Evolutionary conservation across 2,329 filamentous ascomycete genomes (phyloP).

Genomic region (Orbilia ellipsospora): DNA sequence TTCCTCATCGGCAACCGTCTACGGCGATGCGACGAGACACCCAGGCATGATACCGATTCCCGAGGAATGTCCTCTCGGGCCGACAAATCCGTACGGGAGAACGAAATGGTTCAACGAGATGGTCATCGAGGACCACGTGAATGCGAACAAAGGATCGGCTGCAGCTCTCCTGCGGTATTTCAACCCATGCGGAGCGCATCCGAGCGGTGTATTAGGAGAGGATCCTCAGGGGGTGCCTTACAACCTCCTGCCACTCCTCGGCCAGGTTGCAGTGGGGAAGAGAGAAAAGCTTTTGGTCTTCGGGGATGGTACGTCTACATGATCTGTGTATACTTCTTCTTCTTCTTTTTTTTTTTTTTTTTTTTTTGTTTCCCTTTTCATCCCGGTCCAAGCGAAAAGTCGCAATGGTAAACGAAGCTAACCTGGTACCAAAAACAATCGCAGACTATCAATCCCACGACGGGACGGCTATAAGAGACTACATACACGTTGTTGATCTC

Average conservation of each 20-base stretch:
- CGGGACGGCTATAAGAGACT: constrained; percentile 94
- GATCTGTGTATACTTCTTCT: too few species aligned
- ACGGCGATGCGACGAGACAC: constrained; percentile 95
- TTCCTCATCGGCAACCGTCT: constrained; percentile 96
- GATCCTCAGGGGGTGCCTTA: constrained; percentile 95
- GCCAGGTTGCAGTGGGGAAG: constrained; percentile 95
- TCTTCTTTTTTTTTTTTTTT: too few species aligned
- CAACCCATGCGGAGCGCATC: constrained; percentile 95
- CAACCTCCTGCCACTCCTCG: constrained; percentile 92
- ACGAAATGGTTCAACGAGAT: constrained; percentile 91
- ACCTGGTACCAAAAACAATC: neutral
- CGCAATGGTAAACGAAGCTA: constrained; percentile 13
- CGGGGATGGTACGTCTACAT: constrained; percentile 75
- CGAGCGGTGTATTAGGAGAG: constrained; percentile 96
- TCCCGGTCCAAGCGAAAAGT: constrained; percentile 4
- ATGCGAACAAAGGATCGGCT: constrained; percentile 91
- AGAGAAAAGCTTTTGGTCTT: constrained; percentile 94
- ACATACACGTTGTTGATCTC: constrained; percentile 95
- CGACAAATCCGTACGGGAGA: constrained; percentile 97
- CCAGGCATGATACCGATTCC: constrained; percentile 99
- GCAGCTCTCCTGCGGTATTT: constrained; percentile 94
- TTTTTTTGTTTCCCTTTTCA: neutral
- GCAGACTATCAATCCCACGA: constrained; percentile 92
- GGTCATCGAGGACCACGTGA: constrained; percentile 90
- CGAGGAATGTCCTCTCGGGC: constrained; percentile 92